phyloP scores from a whole-genome alignment of 768 basidiomycete species.

The Podaxis pistillaris region DNA sequence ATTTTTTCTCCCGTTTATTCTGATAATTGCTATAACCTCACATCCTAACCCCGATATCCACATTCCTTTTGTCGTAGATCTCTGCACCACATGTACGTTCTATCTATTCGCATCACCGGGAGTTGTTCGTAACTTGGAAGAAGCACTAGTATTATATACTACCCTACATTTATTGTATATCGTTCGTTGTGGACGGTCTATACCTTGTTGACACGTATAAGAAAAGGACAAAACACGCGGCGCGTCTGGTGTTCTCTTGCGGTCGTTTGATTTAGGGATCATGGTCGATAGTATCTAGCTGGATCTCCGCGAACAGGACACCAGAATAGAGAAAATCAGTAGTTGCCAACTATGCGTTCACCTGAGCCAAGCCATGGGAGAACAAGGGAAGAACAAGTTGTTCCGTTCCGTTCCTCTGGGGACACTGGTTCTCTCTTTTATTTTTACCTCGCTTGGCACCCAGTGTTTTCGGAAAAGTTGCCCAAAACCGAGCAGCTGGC shows the following conservation, averaged over 20 bases:
- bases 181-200: background rate
- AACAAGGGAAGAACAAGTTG: background rate
- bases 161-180: constrained; percentile 12
- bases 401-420: background rate
- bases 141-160: constrained; percentile 3
- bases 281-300: no score
- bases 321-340: background rate
- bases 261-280: no score
- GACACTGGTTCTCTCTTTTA: background rate
- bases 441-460: background rate
- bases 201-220: background rate
- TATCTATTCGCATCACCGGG: constrained; percentile 1
- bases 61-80: constrained; percentile 2
- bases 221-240: background rate
- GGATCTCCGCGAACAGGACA: background rate
- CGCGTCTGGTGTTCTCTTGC: no score
- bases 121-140: background rate
- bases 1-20: constrained; percentile 4
- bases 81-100: constrained; percentile 11
- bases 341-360: background rate
- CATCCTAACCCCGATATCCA: background rate
- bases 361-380: no score
- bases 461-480: background rate
- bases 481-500: background rate
- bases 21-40: background rate